Conservation (phyloP, 371 early-diverging fungal species). For the Apophysomyces trapeziformis region DNA sequence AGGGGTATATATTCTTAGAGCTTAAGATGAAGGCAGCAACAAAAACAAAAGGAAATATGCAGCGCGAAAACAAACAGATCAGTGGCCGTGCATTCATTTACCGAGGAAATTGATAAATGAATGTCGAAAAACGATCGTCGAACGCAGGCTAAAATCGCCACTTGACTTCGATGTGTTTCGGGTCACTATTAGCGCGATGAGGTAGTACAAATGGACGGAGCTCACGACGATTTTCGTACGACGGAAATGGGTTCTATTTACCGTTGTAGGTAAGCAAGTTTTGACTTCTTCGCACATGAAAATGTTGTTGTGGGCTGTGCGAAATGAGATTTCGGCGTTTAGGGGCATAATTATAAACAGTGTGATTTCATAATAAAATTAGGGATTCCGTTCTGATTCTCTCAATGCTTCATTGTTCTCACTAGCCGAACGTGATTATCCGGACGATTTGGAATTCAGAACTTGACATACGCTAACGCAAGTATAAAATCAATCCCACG, state of each 20-base stretch:
- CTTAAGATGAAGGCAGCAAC: not conserved
- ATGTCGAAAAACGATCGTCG: not conserved
- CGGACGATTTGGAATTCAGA: conserved; percentile 36
- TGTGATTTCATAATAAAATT: conserved; percentile 7
- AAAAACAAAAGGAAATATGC: conserved; percentile 8
- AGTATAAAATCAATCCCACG: not conserved
- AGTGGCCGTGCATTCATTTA: not conserved
- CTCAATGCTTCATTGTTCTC: conserved; percentile 10
- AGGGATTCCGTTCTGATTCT: conserved; percentile 10
- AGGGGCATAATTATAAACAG: conserved; percentile 3
- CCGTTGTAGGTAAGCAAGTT: conserved; percentile 4
- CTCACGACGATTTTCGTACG: not conserved
- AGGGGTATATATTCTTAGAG: conserved; percentile 1
- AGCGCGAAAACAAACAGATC: not conserved
- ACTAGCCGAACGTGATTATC: conserved; percentile 16
- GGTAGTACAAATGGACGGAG: conserved; percentile 11
- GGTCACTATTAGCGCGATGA: not conserved
- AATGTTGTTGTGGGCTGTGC: conserved; percentile 10
- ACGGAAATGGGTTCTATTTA: conserved; percentile 1
- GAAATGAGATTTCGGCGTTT: conserved; percentile 7
- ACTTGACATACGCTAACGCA: conserved; percentile 5
- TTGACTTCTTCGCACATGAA: conserved; percentile 11
- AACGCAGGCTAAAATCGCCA: not conserved
- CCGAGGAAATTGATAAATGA: not conserved
- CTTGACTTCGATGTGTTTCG: conserved; percentile 1